Conservation (phyloP, 2,329 filamentous ascomycete genomes). For the Aplosporella prunicola region DNA sequence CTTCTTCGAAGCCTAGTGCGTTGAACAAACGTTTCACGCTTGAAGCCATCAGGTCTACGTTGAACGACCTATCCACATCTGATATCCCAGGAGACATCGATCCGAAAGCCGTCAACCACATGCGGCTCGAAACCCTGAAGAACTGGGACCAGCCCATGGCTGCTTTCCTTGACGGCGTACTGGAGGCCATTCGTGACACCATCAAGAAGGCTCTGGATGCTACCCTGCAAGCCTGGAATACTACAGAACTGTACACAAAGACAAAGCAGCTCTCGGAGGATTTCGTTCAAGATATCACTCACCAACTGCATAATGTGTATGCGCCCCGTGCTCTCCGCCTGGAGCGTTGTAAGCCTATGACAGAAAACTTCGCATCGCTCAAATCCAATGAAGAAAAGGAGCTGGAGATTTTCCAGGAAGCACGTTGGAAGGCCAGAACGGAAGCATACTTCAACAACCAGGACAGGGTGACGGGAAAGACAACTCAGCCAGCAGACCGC, state of each 20-base stretch:
- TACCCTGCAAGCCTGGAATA: conserved; percentile 21
- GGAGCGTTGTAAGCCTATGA: conserved; percentile 29
- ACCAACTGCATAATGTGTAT: neutral
- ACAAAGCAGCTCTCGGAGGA: conserved; percentile 18
- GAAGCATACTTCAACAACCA: conserved; percentile 20
- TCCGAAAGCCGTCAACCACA: conserved; percentile 22
- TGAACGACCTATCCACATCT: conserved; percentile 19
- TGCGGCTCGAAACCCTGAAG: conserved; percentile 21
- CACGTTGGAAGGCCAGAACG: conserved; percentile 19
- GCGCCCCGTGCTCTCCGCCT: conserved; percentile 18
- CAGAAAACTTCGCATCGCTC: conserved; percentile 19
- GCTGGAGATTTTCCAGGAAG: conserved; percentile 17
- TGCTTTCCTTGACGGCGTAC: conserved; percentile 19
- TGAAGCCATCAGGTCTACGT: conserved; percentile 19
- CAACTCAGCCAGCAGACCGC: conserved; percentile 15
- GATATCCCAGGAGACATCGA: conserved; percentile 27
- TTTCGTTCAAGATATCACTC: conserved; percentile 6
- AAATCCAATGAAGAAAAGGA: conserved; percentile 14
- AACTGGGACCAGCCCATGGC: conserved; percentile 23
- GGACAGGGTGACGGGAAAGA: conserved; percentile 14
- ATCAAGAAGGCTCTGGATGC: conserved; percentile 21
- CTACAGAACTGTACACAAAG: conserved; percentile 22
- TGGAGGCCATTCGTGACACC: conserved; percentile 9
- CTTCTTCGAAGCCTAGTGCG: too few relatives aligned
- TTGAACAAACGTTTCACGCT: conserved; percentile 18